Evolutionary conservation across 306 rosid species (phyloP), one percentile per base, ranked within the genome.

Genomic region (Pyrus bretschneideri): DNA sequence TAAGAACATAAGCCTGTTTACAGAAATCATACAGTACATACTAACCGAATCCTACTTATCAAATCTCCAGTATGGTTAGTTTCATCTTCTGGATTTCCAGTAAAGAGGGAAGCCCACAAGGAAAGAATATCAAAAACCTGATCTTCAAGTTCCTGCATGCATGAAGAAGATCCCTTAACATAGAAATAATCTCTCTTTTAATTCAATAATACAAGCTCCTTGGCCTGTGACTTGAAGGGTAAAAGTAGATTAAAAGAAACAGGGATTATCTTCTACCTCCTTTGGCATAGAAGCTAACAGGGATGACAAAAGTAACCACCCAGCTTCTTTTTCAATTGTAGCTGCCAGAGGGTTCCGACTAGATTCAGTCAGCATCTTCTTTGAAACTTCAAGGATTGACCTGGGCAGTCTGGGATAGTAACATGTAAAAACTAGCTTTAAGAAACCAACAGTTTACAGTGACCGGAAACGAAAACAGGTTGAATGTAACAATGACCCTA

Each of bases 251-350:
- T 10, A 65, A 62, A 9, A 61, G 49, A 72, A 52, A 72, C 8
- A 64, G 46, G 45, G 63, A 69, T 49, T 70, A 86, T 67, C 69
- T 44, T 10, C 46, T 84, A 92, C 98, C 98, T 95, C 93, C 83
- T 88, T 90, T 13, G 97, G 95, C 87, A 95, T 82, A 84, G 97
- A 92, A 83, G 91, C 93, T 75, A 92, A 88, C 55, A 90, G 82
- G 71, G 97, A 92, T 70, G 99, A 92, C 58, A 95, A 84, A 79
- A 95, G 97, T 83, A 90, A 87, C 98, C 98, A 95, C 64, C 99
- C 99, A 78, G 96, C 97, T 88, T 95, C 96, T 72, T 95, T 84
- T 87, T 95, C 97, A 81, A 95, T 86, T 58, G 79, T 67, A 33
- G 91, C 90, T 57, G 92, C 97, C 57, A 81, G 76, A 65, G 91